Percentiles rank a stretch among this genome's conserved stretches.
Evolutionary conservation across 495 filamentous ascomycete genomes (phyloP).

Genomic region (Hypoxylon rickii): DNA sequence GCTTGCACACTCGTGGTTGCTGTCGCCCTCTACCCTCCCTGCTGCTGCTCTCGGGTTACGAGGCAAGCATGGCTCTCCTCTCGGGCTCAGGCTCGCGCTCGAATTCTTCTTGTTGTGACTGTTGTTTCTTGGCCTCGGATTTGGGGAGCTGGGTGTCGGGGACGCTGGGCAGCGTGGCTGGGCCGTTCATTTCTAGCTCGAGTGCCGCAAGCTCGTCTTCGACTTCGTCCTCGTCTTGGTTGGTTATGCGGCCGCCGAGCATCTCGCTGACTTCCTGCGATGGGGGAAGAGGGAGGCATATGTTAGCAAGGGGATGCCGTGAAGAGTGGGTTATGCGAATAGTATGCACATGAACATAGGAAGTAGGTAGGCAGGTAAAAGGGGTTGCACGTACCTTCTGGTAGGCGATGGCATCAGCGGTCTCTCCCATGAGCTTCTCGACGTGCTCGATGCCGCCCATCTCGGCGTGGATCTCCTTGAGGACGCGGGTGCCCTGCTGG

Average conservation of each 20-base stretch:
- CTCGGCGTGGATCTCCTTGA: slow-evolving; percentile 89
- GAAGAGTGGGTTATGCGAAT: neutral
- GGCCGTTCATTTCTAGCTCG: slow-evolving; percentile 65
- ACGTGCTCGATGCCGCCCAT: slow-evolving; percentile 95
- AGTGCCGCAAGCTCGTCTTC: slow-evolving; percentile 90
- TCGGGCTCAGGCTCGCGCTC: slow-evolving; percentile 32
- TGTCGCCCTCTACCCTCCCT: neutral
- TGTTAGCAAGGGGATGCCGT: neutral
- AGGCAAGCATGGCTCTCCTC: slow-evolving; percentile 54
- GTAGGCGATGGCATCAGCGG: slow-evolving; percentile 83
- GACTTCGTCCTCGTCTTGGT: slow-evolving; percentile 95
- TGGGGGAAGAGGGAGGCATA: neutral
- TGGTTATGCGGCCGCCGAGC: slow-evolving; percentile 81
- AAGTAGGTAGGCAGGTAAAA: no score
- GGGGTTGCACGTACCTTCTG: slow-evolving; percentile 67
- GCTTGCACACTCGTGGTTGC: no score
- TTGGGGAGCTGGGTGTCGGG: slow-evolving; percentile 53
- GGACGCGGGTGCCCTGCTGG: slow-evolving; percentile 86
- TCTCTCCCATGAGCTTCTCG: slow-evolving; percentile 92
- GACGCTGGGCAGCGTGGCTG: slow-evolving; percentile 59
- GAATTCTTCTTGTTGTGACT: slow-evolving; percentile 35
- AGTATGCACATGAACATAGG: neutral
- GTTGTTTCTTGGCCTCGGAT: slow-evolving; percentile 18
- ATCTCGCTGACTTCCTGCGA: slow-evolving; percentile 85
- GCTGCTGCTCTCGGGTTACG: slow-evolving; percentile 11